Conservation (phyloP, 345 rosid species). For the Eucalyptus curtisii region DNA sequence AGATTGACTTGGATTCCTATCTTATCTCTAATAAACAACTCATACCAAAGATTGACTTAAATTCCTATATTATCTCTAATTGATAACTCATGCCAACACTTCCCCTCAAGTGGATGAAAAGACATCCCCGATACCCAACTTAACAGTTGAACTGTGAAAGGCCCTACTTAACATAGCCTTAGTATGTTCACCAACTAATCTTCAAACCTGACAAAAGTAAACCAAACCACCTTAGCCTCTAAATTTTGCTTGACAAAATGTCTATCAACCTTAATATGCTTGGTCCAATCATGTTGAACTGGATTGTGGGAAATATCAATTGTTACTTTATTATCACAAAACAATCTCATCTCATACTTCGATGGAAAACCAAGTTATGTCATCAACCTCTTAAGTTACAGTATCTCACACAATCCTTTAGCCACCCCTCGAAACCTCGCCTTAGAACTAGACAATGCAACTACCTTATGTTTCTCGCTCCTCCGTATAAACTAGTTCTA, state of each 20-base stretch:
- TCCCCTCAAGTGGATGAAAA: neutral
- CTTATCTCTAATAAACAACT: too few species aligned
- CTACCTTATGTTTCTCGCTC: neutral
- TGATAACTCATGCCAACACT: neutral
- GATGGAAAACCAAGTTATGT: neutral
- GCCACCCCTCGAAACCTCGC: neutral
- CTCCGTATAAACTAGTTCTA: too few species aligned
- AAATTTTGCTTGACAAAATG: neutral
- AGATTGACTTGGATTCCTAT: too few species aligned
- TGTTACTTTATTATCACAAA: neutral
- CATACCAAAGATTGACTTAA: too few species aligned
- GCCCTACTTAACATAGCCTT: neutral
- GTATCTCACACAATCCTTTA: neutral
- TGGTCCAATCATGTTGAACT: rapidly evolving
- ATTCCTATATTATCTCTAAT: too few species aligned
- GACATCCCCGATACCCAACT: neutral
- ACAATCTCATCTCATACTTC: neutral
- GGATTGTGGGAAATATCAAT: neutral
- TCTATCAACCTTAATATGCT: neutral
- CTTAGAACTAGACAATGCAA: neutral
- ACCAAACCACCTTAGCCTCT: neutral
- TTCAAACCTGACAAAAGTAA: neutral
- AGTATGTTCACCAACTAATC: neutral
- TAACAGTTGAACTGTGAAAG: neutral
- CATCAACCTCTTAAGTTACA: neutral